phyloP scores from a whole-genome alignment of 148 eudicot species.

The Rheum nobile region DNA sequence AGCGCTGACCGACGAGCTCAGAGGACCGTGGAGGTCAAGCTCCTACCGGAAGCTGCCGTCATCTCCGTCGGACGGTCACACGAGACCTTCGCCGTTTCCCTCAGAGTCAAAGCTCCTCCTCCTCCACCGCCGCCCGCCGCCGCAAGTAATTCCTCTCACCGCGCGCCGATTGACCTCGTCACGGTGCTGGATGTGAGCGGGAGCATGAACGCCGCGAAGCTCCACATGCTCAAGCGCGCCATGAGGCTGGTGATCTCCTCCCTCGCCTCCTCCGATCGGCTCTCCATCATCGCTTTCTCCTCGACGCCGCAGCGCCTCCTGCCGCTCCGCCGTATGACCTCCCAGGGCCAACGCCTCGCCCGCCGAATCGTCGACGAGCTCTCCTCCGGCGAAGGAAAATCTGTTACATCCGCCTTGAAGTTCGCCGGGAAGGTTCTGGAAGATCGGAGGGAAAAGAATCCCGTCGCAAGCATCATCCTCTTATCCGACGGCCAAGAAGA shows the following conservation, averaged over 20 bases:
- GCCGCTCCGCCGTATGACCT: constrained; percentile 63
- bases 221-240: constrained; percentile 40
- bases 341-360: constrained; percentile 44
- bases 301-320: constrained; percentile 47
- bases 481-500: constrained; percentile 38
- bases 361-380: constrained; percentile 61
- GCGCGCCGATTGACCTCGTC: constrained; percentile 79
- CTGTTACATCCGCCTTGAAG: constrained; percentile 37
- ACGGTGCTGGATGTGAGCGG: constrained; percentile 64
- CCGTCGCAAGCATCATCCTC: constrained; percentile 41
- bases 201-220: constrained; percentile 25
- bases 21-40: constrained; percentile 30
- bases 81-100: constrained; percentile 55
- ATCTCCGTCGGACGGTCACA: constrained; percentile 40
- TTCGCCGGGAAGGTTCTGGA: constrained; percentile 63
- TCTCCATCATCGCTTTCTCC: constrained; percentile 68
- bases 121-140: constrained; percentile 13
- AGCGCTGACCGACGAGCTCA: background rate
- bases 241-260: constrained; percentile 53
- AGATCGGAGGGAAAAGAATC: constrained; percentile 63
- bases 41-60: constrained; percentile 63
- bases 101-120: constrained; percentile 55
- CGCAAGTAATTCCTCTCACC: constrained; percentile 16
- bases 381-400: constrained; percentile 21
- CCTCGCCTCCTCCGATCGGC: constrained; percentile 54